phyloP scores from a whole-genome alignment of 306 rosid species.

The Rubus idaeus region DNA sequence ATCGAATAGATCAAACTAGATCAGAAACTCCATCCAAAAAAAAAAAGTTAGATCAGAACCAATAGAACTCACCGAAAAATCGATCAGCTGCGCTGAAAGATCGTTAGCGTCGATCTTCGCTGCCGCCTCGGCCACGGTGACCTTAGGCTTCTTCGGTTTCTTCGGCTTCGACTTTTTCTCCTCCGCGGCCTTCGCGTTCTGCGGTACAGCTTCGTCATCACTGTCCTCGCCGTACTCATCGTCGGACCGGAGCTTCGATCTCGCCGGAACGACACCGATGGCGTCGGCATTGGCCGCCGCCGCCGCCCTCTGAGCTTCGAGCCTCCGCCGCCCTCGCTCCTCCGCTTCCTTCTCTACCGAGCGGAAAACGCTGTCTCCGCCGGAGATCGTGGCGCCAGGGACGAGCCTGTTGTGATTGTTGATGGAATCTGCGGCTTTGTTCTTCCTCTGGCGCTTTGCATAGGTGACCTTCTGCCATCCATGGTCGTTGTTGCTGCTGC shows the following conservation, averaged over 20 bases:
- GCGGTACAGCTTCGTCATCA: conserved; percentile 44
- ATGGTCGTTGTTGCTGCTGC: conserved; percentile 42
- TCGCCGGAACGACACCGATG: conserved; percentile 37
- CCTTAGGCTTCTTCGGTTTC: conserved; percentile 89
- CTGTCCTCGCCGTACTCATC: conserved; percentile 51
- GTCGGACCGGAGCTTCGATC: conserved; percentile 64
- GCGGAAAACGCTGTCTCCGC: conserved; percentile 58
- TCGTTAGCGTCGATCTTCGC: conserved; percentile 68
- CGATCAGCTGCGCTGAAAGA: conserved; percentile 58
- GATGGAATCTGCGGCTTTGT: conserved; percentile 40
- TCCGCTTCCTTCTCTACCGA: conserved; percentile 79
- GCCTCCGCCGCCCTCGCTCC: conserved; percentile 71
- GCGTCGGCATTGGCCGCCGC: conserved; percentile 32
- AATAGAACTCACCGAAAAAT: conserved; percentile 56
- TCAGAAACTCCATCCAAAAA: conserved; percentile 17
- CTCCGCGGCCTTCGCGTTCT: conserved; percentile 56
- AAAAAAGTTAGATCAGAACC: conserved; percentile 30
- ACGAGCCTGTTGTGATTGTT: conserved; percentile 33
- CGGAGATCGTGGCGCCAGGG: conserved; percentile 32
- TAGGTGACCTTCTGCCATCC: conserved; percentile 98
- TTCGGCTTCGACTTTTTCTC: conserved; percentile 78
- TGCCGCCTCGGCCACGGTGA: conserved; percentile 82
- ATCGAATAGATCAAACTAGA: conserved; percentile 44
- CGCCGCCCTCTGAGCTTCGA: conserved; percentile 52
- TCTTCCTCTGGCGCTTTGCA: conserved; percentile 71